Conservation (phyloP, 768 basidiomycete species). For the Collybia sordida region DNA sequence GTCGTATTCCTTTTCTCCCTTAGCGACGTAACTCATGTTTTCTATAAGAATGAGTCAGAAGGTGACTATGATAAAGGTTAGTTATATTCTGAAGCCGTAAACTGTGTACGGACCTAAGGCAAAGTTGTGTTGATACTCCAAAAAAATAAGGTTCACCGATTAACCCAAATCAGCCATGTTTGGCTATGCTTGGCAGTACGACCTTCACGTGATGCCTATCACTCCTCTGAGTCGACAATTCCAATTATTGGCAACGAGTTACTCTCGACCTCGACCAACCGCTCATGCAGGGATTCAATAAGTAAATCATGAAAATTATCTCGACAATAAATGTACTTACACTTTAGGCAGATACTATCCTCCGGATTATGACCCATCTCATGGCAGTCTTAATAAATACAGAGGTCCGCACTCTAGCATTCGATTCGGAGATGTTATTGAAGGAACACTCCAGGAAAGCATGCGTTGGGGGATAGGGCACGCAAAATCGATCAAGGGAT, state of each 20-base stretch:
- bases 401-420: constrained; percentile 44
- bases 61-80: constrained; percentile 54
- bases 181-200: background rate
- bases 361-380: constrained; percentile 51
- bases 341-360: constrained; percentile 41
- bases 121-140: constrained; percentile 6
- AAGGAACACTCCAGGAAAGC: constrained; percentile 62
- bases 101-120: constrained; percentile 40
- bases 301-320: constrained; percentile 23
- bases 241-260: no score
- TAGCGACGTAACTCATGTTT: constrained; percentile 98
- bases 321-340: constrained; percentile 2
- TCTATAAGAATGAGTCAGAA: constrained; percentile 64
- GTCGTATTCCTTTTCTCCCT: constrained; percentile 97
- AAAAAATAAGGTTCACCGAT: constrained; percentile 6
- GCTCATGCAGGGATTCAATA: constrained; percentile 49
- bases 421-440: constrained; percentile 2
- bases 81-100: background rate
- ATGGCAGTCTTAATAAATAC: constrained; percentile 71
- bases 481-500: constrained; percentile 96
- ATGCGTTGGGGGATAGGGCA: constrained; percentile 90
- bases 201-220: background rate
- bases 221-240: no score
- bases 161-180: background rate
- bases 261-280: background rate